Conservation (phyloP, 768 basidiomycete genomes). For the Exsudoporus frostii region DNA sequence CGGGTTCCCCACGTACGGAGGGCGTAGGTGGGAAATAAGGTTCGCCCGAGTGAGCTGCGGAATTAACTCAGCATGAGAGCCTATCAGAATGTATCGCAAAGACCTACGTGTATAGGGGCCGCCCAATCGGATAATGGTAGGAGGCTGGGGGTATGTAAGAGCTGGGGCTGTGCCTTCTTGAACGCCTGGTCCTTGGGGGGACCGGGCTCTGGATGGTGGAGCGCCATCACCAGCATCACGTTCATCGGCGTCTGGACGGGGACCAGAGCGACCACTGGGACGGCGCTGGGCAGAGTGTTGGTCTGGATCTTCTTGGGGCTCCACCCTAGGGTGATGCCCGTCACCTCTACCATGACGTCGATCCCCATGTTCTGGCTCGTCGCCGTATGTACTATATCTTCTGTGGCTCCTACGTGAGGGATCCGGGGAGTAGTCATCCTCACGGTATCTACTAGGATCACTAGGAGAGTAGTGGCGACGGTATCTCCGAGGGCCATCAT, state of each 20-base stretch:
- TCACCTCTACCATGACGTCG: neutral
- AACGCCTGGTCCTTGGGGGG: conserved; percentile 5
- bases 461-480: conserved; percentile 16
- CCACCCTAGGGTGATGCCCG: neutral
- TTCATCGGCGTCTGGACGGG: conserved; percentile 8
- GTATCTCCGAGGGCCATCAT: conserved; percentile 11
- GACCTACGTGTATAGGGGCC: conserved; percentile 18
- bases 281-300: conserved; percentile 1
- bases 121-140: conserved; percentile 31
- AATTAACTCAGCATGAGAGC: conserved; percentile 5
- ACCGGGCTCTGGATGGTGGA: conserved; percentile 9
- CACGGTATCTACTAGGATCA: conserved; percentile 12
- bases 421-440: conserved; percentile 13
- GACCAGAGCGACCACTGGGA: conserved; percentile 15
- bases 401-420: neutral
- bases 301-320: conserved; percentile 10
- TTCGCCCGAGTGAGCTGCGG: conserved; percentile 17
- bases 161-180: conserved; percentile 8
- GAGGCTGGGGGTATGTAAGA: conserved; percentile 10
- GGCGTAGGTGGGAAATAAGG: conserved; percentile 10
- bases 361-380: conserved; percentile 4
- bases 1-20: conserved; percentile 4
- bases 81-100: neutral
- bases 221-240: conserved; percentile 12
- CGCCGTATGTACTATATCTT: neutral